Percentiles rank a stretch among this genome's conserved stretches.
Evolutionary conservation across 257 asterid genomes (phyloP).

Genomic region (Solanum tacnaense): DNA sequence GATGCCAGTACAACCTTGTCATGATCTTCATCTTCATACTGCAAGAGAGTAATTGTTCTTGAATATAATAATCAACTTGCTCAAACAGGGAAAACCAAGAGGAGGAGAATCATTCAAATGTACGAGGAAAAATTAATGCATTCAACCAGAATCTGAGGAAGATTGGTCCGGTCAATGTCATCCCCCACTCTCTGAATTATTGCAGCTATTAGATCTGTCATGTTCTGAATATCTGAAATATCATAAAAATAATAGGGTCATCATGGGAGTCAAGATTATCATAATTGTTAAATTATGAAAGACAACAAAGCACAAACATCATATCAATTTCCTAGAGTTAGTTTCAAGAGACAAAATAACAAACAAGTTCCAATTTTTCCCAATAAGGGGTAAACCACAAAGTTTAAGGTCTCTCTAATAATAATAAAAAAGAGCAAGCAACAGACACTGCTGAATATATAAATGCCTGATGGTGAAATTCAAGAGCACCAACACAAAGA

Average conservation of each 20-base stretch:
- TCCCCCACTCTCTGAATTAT: constrained; percentile 89
- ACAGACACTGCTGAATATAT: not conserved
- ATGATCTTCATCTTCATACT: constrained; percentile 94
- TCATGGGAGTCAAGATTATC: not conserved
- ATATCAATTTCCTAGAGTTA: not conserved
- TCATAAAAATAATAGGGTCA: not conserved
- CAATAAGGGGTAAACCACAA: not conserved
- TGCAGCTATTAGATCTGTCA: constrained; percentile 69
- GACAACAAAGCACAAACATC: not conserved
- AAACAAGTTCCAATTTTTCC: not conserved
- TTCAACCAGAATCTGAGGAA: constrained; percentile 82
- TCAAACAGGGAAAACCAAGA: not conserved
- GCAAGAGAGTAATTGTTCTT: constrained; percentile 2
- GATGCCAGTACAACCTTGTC: constrained; percentile 87
- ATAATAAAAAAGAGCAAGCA: not conserved
- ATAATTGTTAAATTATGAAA: not conserved
- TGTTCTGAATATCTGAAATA: constrained; percentile 47
- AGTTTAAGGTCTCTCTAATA: not conserved
- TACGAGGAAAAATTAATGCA: not conserved
- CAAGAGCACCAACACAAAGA: not conserved
- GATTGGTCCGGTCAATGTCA: constrained; percentile 76
- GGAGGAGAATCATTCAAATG: not conserved
- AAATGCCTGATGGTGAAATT: not conserved
- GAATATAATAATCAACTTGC: not conserved
- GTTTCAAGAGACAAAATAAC: not conserved